These are phyloP conservation scores for Citrus inodora DNA, from an alignment of 345 rosid genomes.

Conservation along the genomic window DNA sequence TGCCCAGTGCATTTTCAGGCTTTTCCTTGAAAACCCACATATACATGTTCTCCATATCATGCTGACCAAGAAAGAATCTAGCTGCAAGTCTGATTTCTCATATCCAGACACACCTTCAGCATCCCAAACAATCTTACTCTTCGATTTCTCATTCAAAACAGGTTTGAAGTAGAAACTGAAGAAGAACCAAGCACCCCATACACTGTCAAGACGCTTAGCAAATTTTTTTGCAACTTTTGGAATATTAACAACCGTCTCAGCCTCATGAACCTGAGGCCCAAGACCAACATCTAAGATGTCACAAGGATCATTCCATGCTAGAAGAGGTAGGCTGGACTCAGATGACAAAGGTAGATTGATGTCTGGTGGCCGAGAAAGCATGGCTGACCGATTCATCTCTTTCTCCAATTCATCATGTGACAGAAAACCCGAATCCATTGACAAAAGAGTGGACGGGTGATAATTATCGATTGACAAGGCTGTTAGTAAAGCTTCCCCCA, in stretches of 20 bases:
- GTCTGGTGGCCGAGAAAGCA: slow-evolving; percentile 62
- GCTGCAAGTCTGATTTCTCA: slow-evolving; percentile 70
- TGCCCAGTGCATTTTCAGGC: slow-evolving; percentile 74
- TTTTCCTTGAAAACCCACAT: slow-evolving; percentile 81
- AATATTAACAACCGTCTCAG: slow-evolving; percentile 47
- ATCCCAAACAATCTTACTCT: slow-evolving; percentile 49
- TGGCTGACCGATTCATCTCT: slow-evolving; percentile 46
- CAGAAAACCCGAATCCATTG: slow-evolving; percentile 65
- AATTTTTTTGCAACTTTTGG: slow-evolving; percentile 62
- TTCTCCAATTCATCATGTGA: slow-evolving; percentile 63
- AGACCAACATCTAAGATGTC: slow-evolving; percentile 62
- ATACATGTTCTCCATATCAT: slow-evolving; percentile 82
- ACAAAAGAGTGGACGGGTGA: slow-evolving; percentile 67
- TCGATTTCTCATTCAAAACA: slow-evolving; percentile 67
- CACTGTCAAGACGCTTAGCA: slow-evolving; percentile 57
- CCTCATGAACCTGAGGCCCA: slow-evolving; percentile 57
- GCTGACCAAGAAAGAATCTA: slow-evolving; percentile 76
- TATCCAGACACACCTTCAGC: slow-evolving; percentile 60
- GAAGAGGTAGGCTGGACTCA: slow-evolving; percentile 54
- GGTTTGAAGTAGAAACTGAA: slow-evolving; percentile 74
- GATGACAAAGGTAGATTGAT: slow-evolving; percentile 67
- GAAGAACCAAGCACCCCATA: slow-evolving; percentile 89
- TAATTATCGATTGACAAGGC: slow-evolving; percentile 65
- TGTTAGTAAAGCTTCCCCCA: slow-evolving; percentile 64
- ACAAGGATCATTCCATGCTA: slow-evolving; percentile 56